Conservation (phyloP, 768 basidiomycete species). For the Russula vinacea region DNA sequence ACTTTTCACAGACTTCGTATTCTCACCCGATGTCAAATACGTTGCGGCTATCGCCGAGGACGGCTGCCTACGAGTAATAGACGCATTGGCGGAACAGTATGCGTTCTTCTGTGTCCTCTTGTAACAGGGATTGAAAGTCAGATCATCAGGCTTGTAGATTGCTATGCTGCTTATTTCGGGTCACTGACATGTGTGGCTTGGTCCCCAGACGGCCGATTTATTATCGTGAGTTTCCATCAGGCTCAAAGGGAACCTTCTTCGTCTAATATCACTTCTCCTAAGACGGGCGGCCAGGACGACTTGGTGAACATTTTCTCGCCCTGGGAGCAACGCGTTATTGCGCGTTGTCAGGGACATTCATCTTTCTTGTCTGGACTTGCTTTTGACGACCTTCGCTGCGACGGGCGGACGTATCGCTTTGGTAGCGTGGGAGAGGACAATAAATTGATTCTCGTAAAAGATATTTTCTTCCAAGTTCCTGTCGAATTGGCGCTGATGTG, state of each 20-base stretch:
- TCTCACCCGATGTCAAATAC: constrained; percentile 89
- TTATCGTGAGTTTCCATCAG: constrained; percentile 54
- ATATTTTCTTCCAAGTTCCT: constrained; percentile 8
- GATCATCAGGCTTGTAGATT: constrained; percentile 73
- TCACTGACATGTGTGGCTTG: constrained; percentile 86
- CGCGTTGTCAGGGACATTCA: constrained; percentile 94
- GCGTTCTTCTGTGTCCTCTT: constrained; percentile 32
- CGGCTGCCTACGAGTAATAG: constrained; percentile 86
- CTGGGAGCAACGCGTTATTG: constrained; percentile 90
- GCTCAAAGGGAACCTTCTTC: background rate
- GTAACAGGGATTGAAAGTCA: background rate
- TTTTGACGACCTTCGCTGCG: constrained; percentile 87
- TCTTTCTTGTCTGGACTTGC: constrained; percentile 88
- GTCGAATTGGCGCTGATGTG: constrained; percentile 1
- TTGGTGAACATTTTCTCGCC: constrained; percentile 92
- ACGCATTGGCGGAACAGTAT: constrained; percentile 82
- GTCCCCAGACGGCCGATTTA: constrained; percentile 94
- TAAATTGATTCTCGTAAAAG: constrained; percentile 78
- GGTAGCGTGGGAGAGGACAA: constrained; percentile 97
- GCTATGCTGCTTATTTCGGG: constrained; percentile 94
- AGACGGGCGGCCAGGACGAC: constrained; percentile 98
- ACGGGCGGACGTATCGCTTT: constrained; percentile 89
- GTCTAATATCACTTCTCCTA: constrained; percentile 13
- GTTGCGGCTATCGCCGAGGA: constrained; percentile 92
- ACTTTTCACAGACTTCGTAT: constrained; percentile 67